Evolutionary conservation across 1,284 basidiomycete species (phyloP), one percentile per base, ranked within the genome.

Genomic region (Ceratobasidium sp.): DNA sequence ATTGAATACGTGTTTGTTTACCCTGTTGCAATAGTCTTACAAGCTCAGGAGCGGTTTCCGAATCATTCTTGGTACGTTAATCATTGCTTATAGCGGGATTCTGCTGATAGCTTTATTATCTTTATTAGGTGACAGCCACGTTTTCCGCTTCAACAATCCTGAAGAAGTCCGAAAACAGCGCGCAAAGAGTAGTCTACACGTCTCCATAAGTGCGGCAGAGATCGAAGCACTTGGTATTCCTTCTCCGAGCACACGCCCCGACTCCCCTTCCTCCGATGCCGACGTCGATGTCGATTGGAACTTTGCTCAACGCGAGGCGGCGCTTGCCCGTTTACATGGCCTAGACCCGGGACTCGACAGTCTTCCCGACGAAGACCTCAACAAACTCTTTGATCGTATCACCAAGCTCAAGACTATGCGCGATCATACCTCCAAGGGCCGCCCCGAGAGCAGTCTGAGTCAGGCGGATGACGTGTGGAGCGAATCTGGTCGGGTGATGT

Each of bases 61-160:
- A 59, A 96, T 99, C 82, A 99, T 99, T 84, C 89, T 99, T 69
- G 93, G 93, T 94, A 83, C 80, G 88, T 85, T 38, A 40, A 33
- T 46, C 28, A 17, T 17, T 56, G 2, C 1, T 20, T 33, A 2
- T 50, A 40, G 28, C 44, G 33, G 10, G n/a, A 23, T 40, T 20
- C 65, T 44, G 1, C 65, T 46, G 67, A 68, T 17, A 33, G n/a
- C n/a, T n/a, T n/a, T n/a, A n/a, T n/a, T n/a, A n/a, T n/a, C 54
- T 56, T 33, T 5, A 20, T 52, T 80, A 94, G 97, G 97, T 74
- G 97, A 99, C 82, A 93, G 97, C 80, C 98, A 99, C 85, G 96
- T 99, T 77, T 99, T 99, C 85, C 91, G 97, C 20, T 99, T 98
- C 87, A 99, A 98, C 83, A 94, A 97, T 82, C 96, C 96, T 0